Evolutionary conservation across 257 asterid species (phyloP), one percentile per base, ranked within the genome.

Genomic region (Primulina tabacum): DNA sequence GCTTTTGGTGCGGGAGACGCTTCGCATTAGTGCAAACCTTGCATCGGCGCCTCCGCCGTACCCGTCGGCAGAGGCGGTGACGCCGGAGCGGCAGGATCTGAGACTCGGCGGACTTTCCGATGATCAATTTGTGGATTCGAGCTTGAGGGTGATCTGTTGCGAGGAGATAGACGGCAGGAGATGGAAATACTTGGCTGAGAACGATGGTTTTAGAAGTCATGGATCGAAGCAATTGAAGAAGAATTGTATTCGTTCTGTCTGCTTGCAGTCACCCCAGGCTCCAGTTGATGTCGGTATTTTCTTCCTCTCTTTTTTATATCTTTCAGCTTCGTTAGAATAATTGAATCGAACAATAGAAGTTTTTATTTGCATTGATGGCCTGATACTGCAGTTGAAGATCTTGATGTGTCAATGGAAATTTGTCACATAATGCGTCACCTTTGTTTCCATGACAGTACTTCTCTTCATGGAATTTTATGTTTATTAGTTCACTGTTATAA

Each of bases 1-100:
- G 72, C 81, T 89, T 52, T 92, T 94, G 20, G 96, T 89, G 1
- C 97, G 97, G 4, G 97, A 94, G 84, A 89, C 97, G 67, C 89
- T 94, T 7, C 95, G 97, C 28, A 94, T 94, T 74, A 94, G 97
- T 83, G 99, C 99, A 40, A 84, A 94, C 75, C 95, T 91, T 18
- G 99, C 97, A 66, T 91, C 97, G 75, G 88, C 96, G 47, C 78
- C 96, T 59, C 83, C 82, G 68, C 76, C 81, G 32, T 52, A 89
- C 20, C 60, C 86, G 33, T 61, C 53, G 34, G 56, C 80, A 56
- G 60, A 50, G 12, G 80, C 33, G 32, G 74, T 20, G 57, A 58
- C 71, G 37, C 37, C 64, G 73, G 86, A 73, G 26, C 75, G 73
- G 30, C 81, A 71, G 60, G 83, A 80, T 52, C 62, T 87, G 24